Conservation (phyloP, 2,329 filamentous ascomycete species). For the Dissoconium aciculare region DNA sequence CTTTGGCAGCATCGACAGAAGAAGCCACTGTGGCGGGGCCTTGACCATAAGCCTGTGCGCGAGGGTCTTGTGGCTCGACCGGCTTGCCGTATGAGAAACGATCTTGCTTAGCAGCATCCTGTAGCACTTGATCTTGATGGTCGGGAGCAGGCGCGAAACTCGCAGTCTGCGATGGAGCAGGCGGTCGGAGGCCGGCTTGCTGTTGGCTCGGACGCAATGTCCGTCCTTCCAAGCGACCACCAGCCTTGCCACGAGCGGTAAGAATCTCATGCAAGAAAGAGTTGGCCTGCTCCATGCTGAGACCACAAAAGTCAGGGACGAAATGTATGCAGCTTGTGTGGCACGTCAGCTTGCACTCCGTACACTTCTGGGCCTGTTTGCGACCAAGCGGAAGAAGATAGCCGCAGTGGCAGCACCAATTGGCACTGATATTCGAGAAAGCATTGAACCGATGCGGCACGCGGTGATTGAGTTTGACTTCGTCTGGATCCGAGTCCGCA, state of each 20-base stretch:
- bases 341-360: slow-evolving; percentile 84
- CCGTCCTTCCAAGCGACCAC: slow-evolving; percentile 22
- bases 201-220: slow-evolving; percentile 43
- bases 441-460: slow-evolving; percentile 94
- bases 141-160: slow-evolving; percentile 22
- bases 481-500: slow-evolving; percentile 92
- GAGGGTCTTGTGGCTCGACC: no score
- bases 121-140: slow-evolving; percentile 25
- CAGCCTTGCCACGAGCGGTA: slow-evolving; percentile 59
- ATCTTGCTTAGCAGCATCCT: slow-evolving; percentile 19
- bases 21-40: no score
- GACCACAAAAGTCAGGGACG: slow-evolving; percentile 96
- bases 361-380: slow-evolving; percentile 87
- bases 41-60: no score
- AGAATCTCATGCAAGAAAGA: slow-evolving; percentile 66
- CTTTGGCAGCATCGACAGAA: slow-evolving; percentile 35
- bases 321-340: slow-evolving; percentile 87
- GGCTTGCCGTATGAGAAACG: slow-evolving; percentile 37
- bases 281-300: slow-evolving; percentile 96
- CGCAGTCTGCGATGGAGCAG: slow-evolving; percentile 26
- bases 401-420: slow-evolving; percentile 98
- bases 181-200: slow-evolving; percentile 29
- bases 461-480: slow-evolving; percentile 98
- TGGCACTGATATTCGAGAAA: slow-evolving; percentile 95
- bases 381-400: slow-evolving; percentile 90